Conservation (phyloP, 2,329 filamentous ascomycete species). For the Penicillium fuscoglaucum region DNA sequence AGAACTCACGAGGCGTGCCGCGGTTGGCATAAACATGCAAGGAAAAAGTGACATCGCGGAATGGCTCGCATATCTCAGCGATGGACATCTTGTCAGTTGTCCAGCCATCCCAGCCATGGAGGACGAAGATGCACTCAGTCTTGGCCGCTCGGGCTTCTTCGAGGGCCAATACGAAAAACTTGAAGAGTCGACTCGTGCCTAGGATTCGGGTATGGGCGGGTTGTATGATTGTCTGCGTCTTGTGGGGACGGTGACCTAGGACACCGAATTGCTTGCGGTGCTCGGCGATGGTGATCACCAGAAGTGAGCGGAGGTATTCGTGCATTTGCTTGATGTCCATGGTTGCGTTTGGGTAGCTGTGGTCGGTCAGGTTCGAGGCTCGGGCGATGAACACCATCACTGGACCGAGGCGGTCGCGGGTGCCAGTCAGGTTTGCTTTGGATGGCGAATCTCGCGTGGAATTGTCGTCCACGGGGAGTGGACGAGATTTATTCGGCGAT, state of each 20-base stretch:
- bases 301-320: constrained; percentile 3
- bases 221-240: constrained; percentile 7
- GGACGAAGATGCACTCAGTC: constrained; percentile 4
- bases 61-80: background rate
- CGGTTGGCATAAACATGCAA: constrained; percentile 9
- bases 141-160: constrained; percentile 3
- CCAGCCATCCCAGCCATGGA: constrained; percentile 7
- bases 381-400: constrained; percentile 7
- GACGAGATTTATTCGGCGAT: background rate
- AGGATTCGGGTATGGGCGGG: background rate
- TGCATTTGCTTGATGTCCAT: background rate
- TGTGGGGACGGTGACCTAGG: background rate
- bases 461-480: background rate
- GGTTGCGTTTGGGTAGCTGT: background rate
- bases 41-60: background rate
- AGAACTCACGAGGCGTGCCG: background rate
- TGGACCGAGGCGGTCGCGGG: background rate
- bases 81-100: constrained; percentile 1
- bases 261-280: constrained; percentile 4
- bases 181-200: background rate
- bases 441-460: background rate
- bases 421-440: background rate
- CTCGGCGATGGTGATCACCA: background rate
- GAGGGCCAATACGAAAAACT: background rate
- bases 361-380: background rate